Evolutionary conservation across 345 rosid genomes (phyloP), one percentile per base, ranked within the genome.

Genomic region (Gossypium rotundifolium): DNA sequence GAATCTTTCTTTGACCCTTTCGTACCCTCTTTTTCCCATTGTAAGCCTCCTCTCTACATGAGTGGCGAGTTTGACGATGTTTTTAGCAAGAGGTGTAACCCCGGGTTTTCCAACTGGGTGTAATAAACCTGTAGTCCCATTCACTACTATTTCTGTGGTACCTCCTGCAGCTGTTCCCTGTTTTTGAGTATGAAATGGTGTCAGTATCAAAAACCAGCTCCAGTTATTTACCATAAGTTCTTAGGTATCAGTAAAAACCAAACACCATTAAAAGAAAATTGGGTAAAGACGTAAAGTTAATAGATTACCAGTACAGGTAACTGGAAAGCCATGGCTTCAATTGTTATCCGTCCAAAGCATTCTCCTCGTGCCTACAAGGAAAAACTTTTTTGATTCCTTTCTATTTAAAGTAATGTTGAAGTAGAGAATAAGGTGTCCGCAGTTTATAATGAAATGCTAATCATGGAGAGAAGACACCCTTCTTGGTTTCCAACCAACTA

Each of bases 401-500:
- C 53, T 59, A 71, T 48, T 49, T 58, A 54, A 62, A 53, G 10
- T 3, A 69, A 74, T 7, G 23, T 53, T 51, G 25, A 1, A 68
- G 69, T 16, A 65, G 13, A 54, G 25, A 69, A 62, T 20, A 46
- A 46, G 40, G 13, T 13, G 22, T 2, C 46, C 55, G 23, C 14
- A 13, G 20, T 3, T 2, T 20, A 14, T 1, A 46, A 67, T 67
- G 11, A 13, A 67, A 46, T 14, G 6, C 55, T 67, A 22, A 67
- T 48, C 40, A 48, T 48, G 18, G 38, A 46, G 38, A 48, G 7
- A 46, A 42, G n/a, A 53, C 86, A 76, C 93, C 91, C 2, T 82
- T 81, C 57, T 84, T 65, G 59, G 81, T 72, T 71, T 89, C 94
- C 72, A 94, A 64, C 90, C 91, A 92, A 83, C 98, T 94, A 74